Percentiles rank a stretch among this genome's conserved stretches.
phyloP scores from a whole-genome alignment of 352 stramenopile species.

The Globisporangium irregulare region DNA sequence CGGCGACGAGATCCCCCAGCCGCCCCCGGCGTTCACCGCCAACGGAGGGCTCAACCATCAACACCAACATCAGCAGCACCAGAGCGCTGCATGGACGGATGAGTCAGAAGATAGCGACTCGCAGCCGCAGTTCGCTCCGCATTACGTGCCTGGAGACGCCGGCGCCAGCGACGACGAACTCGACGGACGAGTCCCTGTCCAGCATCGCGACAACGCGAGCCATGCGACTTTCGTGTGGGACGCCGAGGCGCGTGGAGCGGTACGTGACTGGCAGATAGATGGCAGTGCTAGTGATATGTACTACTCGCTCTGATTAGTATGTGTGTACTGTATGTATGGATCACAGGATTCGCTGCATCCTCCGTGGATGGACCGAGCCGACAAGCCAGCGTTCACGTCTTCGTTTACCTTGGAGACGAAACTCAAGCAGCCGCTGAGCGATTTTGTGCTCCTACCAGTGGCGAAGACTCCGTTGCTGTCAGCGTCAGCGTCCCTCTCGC shows the following conservation, averaged over 20 bases:
- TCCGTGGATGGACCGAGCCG: conserved; percentile 1
- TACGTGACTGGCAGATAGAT: neutral
- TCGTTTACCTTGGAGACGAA: neutral
- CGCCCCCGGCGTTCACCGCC: neutral
- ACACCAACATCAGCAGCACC: neutral
- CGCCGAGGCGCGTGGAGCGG: neutral
- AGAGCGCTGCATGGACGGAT: neutral
- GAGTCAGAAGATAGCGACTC: neutral
- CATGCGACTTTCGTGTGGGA: conserved; percentile 12
- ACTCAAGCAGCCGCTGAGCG: neutral
- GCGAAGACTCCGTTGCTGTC: neutral
- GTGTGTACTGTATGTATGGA: neutral
- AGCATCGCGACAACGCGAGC: conserved; percentile 12
- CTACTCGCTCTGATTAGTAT: neutral
- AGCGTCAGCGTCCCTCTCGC: neutral
- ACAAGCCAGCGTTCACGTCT: conserved; percentile 10
- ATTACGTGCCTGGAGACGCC: conserved; percentile 4
- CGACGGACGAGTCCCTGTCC: neutral
- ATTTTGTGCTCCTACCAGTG: neutral
- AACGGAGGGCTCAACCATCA: neutral
- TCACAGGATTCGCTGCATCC: conserved; percentile 5
- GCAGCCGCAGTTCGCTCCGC: conserved; percentile 7
- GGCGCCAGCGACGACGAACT: conserved; percentile 14
- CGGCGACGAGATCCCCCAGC: neutral
- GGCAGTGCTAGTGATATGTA: neutral